Evolutionary conservation across 768 basidiomycete species (phyloP), one percentile per base, ranked within the genome.

Genomic region (Suillus subluteus): DNA sequence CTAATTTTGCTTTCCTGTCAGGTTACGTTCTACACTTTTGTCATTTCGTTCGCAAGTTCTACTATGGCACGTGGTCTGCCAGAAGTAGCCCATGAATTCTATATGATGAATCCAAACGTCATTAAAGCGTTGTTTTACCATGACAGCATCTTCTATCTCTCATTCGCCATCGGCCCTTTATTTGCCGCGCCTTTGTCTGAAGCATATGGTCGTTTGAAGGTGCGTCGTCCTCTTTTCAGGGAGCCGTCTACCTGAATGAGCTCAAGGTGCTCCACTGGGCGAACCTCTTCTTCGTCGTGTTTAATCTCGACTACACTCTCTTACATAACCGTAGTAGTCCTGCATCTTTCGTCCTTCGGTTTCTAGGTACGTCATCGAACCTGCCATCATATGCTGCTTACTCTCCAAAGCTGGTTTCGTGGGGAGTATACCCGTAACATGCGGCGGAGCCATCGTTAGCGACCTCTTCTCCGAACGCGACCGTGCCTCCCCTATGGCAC

Each of bases 381-480:
- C n/a, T 59, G 37, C 15, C 35, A 11, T 9, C 54, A 18, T 9
- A 32, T 0, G 23, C 16, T 43, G 61, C 63, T 7, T 66, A 62
- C 58, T 7, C 65, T 18, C 6, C 26, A 9, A 58, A 91, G 91
- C 84, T 70, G 91, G 91, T 0, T 82, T 90, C 58, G 83, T 83
- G 0, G 91, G 88, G 41, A 86, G 86, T 64, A 86, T 88, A 4
- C 88, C 91, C 9, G 81, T 90, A 18, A 86, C 89, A 0, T 81
- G 82, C 65, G 90, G 91, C 66, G 89, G 86, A 21, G 90, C 88
- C 0, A 82, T 83, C 6, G 75, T 92, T 26, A 82, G 86, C 21
- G 91, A 92, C 71, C 77, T 92, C 18, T 92, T 91, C 70, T 80
- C 85, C 1, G 87, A 87, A 62, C 80, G 78, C n/a, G 87, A 88